Percentiles rank a stretch among this genome's conserved stretches.
Evolutionary conservation across 179 eudicot species (phyloP).

Genomic region (Carnegiea gigantea): DNA sequence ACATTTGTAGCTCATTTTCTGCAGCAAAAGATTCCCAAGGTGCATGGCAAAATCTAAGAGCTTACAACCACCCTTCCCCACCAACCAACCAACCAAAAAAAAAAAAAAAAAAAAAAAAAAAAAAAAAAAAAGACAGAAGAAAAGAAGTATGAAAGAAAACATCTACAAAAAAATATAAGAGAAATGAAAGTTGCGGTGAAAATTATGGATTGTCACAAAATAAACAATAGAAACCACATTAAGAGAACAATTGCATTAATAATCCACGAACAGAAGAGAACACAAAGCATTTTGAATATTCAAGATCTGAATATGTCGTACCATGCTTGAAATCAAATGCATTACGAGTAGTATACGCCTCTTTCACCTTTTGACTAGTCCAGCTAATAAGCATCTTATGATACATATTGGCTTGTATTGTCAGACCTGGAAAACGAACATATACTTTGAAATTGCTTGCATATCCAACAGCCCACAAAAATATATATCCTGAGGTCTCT

Average conservation of each 20-base stretch:
- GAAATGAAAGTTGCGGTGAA: neutral
- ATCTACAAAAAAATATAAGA: neutral
- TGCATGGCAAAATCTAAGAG: neutral
- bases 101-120: neutral
- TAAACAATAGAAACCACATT: neutral
- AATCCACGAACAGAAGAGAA: neutral
- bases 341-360: conserved; percentile 63
- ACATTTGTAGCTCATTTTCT: too few species aligned
- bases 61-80: neutral
- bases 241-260: neutral
- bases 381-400: conserved; percentile 89
- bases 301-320: conserved; percentile 28
- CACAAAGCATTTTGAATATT: neutral
- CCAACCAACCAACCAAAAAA: neutral
- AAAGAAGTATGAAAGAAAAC: neutral
- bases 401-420: conserved; percentile 90
- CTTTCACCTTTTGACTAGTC: conserved; percentile 95
- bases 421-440: conserved; percentile 55
- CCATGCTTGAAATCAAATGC: conserved; percentile 89
- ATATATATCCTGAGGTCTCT: too few species aligned
- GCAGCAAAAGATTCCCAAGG: neutral
- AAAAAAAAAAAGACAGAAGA: neutral
- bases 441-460: neutral
- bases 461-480: neutral
- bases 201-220: neutral